Conservation (phyloP, 148 eudicot genomes). For the Suaeda aralocaspica region DNA sequence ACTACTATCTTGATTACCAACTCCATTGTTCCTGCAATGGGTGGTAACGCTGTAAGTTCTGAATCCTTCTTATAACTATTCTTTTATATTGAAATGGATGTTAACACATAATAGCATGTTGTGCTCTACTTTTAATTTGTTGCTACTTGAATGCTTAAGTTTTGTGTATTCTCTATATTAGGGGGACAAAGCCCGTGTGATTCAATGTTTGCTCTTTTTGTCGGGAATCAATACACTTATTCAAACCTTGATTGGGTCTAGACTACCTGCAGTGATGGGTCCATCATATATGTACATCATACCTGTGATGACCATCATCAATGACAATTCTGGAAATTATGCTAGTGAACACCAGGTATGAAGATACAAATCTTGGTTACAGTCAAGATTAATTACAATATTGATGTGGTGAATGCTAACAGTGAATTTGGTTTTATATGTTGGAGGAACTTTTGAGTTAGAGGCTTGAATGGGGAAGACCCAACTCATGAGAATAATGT, state of each 20-base stretch:
- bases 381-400: neutral
- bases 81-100: neutral
- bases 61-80: neutral
- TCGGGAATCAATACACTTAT: conserved; percentile 85
- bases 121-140: conserved; percentile 1
- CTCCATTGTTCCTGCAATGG: conserved; percentile 74
- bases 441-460: neutral
- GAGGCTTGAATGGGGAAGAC: neutral
- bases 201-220: conserved; percentile 74
- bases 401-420: neutral
- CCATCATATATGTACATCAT: conserved; percentile 74
- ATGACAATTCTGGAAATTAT: conserved; percentile 39
- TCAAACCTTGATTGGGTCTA: conserved; percentile 75
- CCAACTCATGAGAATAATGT: neutral
- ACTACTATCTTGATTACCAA: conserved; percentile 72
- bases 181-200: conserved; percentile 95
- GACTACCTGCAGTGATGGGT: conserved; percentile 97
- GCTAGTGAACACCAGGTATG: conserved; percentile 63
- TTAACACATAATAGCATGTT: neutral
- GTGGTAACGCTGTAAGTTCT: conserved; percentile 63
- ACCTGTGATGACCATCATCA: conserved; percentile 56
- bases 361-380: neutral
- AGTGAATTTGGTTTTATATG: neutral
- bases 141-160: conserved; percentile 6
- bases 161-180: conserved; percentile 23